Conservation (phyloP, 169 alveolate genomes). For the Hepatocystis sp. region DNA sequence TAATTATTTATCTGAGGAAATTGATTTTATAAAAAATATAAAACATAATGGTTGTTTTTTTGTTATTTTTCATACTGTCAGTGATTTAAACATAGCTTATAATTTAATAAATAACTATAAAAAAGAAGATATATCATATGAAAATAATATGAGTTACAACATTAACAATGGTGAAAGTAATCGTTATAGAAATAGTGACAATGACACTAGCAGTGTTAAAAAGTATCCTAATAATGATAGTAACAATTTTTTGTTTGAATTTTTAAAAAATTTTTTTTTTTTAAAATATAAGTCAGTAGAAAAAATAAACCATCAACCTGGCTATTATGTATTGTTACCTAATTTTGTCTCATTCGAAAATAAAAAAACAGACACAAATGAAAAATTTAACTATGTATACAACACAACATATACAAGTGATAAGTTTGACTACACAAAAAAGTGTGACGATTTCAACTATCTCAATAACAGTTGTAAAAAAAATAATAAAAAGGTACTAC, state of each 20-base stretch:
- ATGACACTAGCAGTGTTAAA: too few relatives aligned
- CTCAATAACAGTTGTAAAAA: too few relatives aligned
- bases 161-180: too few relatives aligned
- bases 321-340: not conserved
- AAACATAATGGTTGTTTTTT: constrained; percentile 9
- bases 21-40: not conserved
- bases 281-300: too few relatives aligned
- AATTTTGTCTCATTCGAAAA: not conserved
- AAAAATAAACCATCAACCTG: not conserved
- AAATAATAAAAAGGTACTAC: constrained; percentile 7
- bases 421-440: constrained; percentile 51
- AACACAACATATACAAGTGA: constrained; percentile 15
- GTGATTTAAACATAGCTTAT: constrained; percentile 28
- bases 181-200: too few relatives aligned
- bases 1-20: too few relatives aligned
- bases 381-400: not conserved
- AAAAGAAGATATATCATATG: not conserved
- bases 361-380: constrained; percentile 3
- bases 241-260: too few relatives aligned
- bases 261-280: not conserved
- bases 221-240: not conserved
- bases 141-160: not conserved
- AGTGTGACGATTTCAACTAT: too few relatives aligned
- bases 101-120: constrained; percentile 18
- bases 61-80: constrained; percentile 11